A percentile compares a stretch with the other conserved stretches of the same genome.
These are phyloP conservation scores for Tulasnella sp. DNA, from an alignment of 768 basidiomycete genomes.

Conservation along the genomic window DNA sequence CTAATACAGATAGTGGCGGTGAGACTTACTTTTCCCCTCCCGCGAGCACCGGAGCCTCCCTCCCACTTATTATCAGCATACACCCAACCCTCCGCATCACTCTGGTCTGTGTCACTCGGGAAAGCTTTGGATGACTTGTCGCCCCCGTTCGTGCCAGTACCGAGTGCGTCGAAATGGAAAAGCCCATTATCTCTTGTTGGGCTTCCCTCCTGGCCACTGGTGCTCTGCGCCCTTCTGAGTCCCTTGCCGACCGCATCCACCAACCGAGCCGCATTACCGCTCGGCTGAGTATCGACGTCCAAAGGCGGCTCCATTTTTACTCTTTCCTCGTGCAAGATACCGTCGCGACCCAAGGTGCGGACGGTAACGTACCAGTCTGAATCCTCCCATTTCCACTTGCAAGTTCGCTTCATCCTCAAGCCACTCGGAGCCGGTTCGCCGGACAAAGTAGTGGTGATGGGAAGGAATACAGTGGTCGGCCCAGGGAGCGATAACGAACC, in stretches of 20 bases:
- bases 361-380: conserved; percentile 82
- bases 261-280: conserved; percentile 16
- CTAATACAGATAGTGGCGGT: neutral
- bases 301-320: conserved; percentile 20
- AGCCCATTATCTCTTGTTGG: conserved; percentile 5
- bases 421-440: neutral
- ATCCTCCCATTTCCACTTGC: conserved; percentile 87
- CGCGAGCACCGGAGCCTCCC: conserved; percentile 63
- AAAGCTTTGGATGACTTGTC: neutral
- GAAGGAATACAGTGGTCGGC: conserved; percentile 54
- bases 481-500: conserved; percentile 64
- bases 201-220: conserved; percentile 4
- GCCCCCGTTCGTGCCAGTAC: neutral
- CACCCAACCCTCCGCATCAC: conserved; percentile 88
- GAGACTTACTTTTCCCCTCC: conserved; percentile 69
- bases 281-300: conserved; percentile 14
- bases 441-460: conserved; percentile 37
- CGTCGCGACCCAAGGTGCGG: conserved; percentile 44
- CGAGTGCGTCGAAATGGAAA: neutral
- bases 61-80: conserved; percentile 98
- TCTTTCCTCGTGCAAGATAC: conserved; percentile 17
- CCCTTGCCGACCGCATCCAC: conserved; percentile 23
- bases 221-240: conserved; percentile 6
- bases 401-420: conserved; percentile 58
- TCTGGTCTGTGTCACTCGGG: conserved; percentile 37